phyloP scores from a whole-genome alignment of 1,139 yeast species.

The Diutina scorzettiae region DNA sequence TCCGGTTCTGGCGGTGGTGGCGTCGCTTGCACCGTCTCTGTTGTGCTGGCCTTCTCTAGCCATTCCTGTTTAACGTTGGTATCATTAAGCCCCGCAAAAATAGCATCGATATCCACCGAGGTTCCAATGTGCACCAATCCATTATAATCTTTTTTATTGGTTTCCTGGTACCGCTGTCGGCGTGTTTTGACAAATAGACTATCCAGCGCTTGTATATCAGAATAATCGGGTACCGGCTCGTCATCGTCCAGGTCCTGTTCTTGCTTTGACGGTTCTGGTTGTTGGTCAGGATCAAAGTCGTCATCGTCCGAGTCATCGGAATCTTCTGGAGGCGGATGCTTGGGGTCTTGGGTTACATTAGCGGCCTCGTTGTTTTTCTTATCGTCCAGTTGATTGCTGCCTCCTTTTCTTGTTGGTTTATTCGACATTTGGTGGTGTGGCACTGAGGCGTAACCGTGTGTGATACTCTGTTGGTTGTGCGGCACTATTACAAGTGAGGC shows the following conservation, averaged over 20 bases:
- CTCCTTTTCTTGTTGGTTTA: too few species aligned
- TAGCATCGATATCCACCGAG: conserved; percentile 2
- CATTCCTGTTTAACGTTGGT: not conserved
- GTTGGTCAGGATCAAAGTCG: conserved; percentile 29
- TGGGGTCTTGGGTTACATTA: too few species aligned
- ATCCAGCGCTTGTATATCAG: conserved; percentile 18
- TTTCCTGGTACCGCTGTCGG: conserved; percentile 17
- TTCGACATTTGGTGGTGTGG: too few species aligned
- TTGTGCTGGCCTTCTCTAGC: not conserved
- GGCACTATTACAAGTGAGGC: too few species aligned
- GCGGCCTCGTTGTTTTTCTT: too few species aligned
- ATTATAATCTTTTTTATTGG: conserved; percentile 10
- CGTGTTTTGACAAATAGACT: conserved; percentile 28
- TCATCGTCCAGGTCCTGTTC: conserved; percentile 15
- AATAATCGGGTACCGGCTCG: conserved; percentile 21
- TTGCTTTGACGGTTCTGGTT: conserved; percentile 11
- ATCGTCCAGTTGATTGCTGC: too few species aligned
- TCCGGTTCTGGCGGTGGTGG: not conserved
- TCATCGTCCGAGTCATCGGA: conserved; percentile 24
- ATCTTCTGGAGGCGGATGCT: too few species aligned
- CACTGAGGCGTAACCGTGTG: too few species aligned
- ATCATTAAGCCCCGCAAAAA: not conserved
- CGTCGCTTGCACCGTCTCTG: not conserved
- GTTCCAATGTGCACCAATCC: conserved; percentile 7
- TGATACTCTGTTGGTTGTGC: too few species aligned